A percentile compares a stretch with the other conserved stretches of the same genome.
Conservation (phyloP, 768 basidiomycete species). For the Serpula lacrymans region DNA sequence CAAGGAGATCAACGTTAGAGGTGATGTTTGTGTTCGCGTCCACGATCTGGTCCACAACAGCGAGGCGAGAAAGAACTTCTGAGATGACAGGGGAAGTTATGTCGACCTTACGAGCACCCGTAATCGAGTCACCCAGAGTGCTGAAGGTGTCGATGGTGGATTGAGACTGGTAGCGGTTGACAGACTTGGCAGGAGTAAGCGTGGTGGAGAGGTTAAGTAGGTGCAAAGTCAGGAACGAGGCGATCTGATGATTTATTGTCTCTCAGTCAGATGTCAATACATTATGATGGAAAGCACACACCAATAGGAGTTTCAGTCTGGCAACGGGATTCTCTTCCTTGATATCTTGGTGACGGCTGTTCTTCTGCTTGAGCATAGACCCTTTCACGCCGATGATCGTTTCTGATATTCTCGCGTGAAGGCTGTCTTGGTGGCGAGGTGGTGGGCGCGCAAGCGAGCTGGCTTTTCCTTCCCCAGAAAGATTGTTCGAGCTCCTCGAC, state of each 20-base stretch:
- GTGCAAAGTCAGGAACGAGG: constrained; percentile 88
- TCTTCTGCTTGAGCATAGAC: constrained; percentile 42
- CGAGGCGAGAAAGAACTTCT: constrained; percentile 55
- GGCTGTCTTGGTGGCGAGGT: constrained; percentile 15
- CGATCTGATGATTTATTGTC: constrained; percentile 48
- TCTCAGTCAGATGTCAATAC: constrained; percentile 3
- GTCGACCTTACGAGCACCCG: constrained; percentile 57
- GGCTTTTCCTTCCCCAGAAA: constrained; percentile 26
- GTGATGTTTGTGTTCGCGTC: constrained; percentile 9
- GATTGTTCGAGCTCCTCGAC: constrained; percentile 29
- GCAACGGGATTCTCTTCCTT: constrained; percentile 79
- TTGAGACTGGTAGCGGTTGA: constrained; percentile 40
- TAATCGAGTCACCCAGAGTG: constrained; percentile 9
- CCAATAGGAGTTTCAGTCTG: constrained; percentile 83
- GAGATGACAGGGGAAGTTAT: constrained; percentile 60
- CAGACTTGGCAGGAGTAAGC: constrained; percentile 64
- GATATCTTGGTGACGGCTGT: constrained; percentile 36
- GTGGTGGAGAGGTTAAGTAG: constrained; percentile 92
- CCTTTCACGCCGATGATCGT: constrained; percentile 47
- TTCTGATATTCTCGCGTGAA: constrained; percentile 24
- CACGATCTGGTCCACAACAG: constrained; percentile 24
- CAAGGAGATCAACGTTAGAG: constrained; percentile 42
- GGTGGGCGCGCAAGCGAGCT: constrained; percentile 25
- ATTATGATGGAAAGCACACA: constrained; percentile 19
- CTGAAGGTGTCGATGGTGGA: constrained; percentile 9